These are phyloP conservation scores for Ogataea wickerhamii DNA, from an alignment of 805 yeast species.

Conservation along the genomic window DNA sequence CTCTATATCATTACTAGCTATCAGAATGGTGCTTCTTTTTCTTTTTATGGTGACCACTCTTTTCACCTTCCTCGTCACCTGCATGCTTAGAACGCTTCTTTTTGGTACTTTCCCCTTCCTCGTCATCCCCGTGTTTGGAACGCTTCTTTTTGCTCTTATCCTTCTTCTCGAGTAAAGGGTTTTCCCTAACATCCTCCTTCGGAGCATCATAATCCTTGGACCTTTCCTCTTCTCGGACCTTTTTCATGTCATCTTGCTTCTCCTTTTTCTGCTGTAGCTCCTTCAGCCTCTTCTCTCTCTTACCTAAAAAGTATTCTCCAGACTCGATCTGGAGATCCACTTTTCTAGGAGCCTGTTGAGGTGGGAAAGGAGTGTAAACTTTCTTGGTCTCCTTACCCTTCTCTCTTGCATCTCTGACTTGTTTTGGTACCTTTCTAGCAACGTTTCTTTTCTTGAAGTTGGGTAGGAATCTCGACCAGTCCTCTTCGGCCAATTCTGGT, in stretches of 20 bases:
- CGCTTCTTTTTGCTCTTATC: conserved; percentile 26
- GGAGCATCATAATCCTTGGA: conserved; percentile 84
- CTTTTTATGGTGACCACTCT: background rate
- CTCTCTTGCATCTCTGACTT: conserved; percentile 47
- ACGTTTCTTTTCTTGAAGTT: conserved; percentile 95
- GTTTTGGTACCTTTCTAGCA: conserved; percentile 84
- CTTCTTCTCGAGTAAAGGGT: conserved; percentile 31
- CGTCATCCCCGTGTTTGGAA: background rate
- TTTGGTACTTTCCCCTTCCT: background rate
- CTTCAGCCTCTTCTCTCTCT: conserved; percentile 72
- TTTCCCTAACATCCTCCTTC: conserved; percentile 50
- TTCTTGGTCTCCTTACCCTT: conserved; percentile 50
- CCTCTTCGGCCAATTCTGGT: conserved; percentile 93
- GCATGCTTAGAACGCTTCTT: background rate
- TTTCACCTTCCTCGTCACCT: background rate
- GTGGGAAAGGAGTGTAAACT: conserved; percentile 98
- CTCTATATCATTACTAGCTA: background rate
- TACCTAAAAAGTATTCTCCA: conserved; percentile 95
- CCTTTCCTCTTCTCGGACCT: conserved; percentile 63
- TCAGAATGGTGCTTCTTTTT: conserved; percentile 1
- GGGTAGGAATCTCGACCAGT: conserved; percentile 95
- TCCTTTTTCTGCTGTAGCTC: conserved; percentile 73
- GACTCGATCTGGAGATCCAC: conserved; percentile 94
- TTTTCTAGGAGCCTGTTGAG: conserved; percentile 95
- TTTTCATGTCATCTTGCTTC: conserved; percentile 69